phyloP scores from a whole-genome alignment of 106 monocot species.

The Cymbidium sinense region DNA sequence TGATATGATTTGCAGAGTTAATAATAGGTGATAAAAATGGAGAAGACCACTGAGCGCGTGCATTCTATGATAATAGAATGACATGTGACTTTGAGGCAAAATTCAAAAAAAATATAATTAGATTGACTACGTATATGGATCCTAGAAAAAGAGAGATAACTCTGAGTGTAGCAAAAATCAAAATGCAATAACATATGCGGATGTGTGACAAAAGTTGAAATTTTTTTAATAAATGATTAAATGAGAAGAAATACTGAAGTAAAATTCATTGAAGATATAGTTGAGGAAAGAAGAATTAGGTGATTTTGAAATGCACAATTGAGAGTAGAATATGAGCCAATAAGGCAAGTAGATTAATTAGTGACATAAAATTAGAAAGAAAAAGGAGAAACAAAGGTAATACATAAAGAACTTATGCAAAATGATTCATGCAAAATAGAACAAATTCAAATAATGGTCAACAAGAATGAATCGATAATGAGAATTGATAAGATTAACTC shows the following conservation, averaged over 20 bases:
- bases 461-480: background rate
- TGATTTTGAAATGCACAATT: background rate
- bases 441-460: background rate
- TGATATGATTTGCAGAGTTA: background rate
- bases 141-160: background rate
- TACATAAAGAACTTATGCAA: background rate
- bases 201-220: background rate
- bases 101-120: background rate
- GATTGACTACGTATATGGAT: background rate
- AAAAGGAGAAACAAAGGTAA: no score
- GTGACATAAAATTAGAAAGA: no score
- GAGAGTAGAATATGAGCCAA: background rate
- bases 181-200: background rate
- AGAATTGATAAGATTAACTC: background rate
- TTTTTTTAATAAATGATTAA: background rate
- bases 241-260: background rate
- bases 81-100: background rate
- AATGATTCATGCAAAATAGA: background rate
- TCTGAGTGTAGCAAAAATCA: background rate
- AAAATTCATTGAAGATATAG: background rate
- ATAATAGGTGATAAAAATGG: no score
- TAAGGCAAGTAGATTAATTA: background rate
- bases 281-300: background rate
- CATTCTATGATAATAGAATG: no score
- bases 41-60: no score